Base-by-base conservation (phyloP, 2,329 filamentous ascomycete genomes). In the Blumeriella jaapii region DNA sequence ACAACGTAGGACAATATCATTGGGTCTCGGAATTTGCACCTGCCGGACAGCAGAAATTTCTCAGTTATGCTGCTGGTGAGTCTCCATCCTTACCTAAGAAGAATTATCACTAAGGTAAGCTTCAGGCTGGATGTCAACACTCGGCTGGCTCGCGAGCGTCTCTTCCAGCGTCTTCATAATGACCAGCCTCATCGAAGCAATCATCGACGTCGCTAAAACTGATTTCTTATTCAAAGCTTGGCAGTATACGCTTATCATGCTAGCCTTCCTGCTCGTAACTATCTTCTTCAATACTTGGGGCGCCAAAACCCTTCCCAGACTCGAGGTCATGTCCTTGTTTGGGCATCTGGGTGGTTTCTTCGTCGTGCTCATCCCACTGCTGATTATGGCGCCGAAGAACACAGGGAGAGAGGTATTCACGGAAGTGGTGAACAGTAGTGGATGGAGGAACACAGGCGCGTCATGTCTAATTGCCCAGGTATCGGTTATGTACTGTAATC, bases 11-110 rank as follows among this genome's bases (percentile, higher is more conserved):
- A 1, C 69, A 74, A 45, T 74, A 73, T 41, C 67, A 71, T 44
- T 73, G 68, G 68, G 67, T 71, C 1, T 69, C 62, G 1, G 67
- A 70, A 32, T 70, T 71, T 40, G 62, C 67, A 1, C 63, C 68
- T 0, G 55, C 52, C 0, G 52, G 55, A 27, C 59, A 61, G 33
- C 68, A 73, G 44, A 69, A 66, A 37, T 61, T 67, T 22, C 54
- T 73, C 2, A 71, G 66, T 40, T 77, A 74, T 46, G 50, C 68
- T 11, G 61, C 63, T 4, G 64, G 62, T 49, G 33, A 15, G 19
- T 27, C 10, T 25, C 10, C 24, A 11, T 18, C 4, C 9, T 24
- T 18, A n/a, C 3, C 18, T 12, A 1, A 13, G 12, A 24, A 24
- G 22, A 3, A 18, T 13, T 31, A 12, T 34, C 19, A 20, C 18